Evolutionary conservation across 1,139 yeast genomes (phyloP), one percentile per base, ranked within the genome.

Genomic region (Lodderomyces oxycetoniae): DNA sequence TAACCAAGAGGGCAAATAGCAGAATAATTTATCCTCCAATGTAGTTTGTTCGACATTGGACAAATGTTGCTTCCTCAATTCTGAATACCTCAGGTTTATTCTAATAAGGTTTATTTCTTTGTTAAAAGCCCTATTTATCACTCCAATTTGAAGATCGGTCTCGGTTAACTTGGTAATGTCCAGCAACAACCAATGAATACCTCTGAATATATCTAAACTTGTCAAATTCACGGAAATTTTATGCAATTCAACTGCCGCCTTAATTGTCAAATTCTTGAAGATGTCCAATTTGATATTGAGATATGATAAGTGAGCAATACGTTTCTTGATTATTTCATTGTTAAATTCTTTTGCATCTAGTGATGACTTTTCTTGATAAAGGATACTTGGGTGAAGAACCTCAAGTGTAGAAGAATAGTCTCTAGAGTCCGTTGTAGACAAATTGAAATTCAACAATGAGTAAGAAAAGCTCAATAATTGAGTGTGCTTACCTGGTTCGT

Each of bases 1-100:
- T 15, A 78, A 50, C 74, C 79, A 74, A 1, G 45, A 37, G 1
- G 84, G 84, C 15, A 77, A 48, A 17, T 59, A 47, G 7, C 44
- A 45, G 44, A 73, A 74, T 2, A 71, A 13, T 14, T 47, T 43
- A 1, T 55, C 52, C 25, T 44, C 47, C 17, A 44, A 26, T 5
- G 36, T 25, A 10, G 4, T 20, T 10, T 25, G 20, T 5, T 17
- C n/a, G 2, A 11, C 12, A 19, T 28, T 11, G 10, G 28, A 31
- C 9, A 23, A 25, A 12, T 8, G 4, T 4, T 17, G 28, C 9
- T 16, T 16, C 7, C 29, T 17, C 11, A 16, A 12, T 5, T 28
- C 26, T 13, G 26, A 19, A n/a, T n/a, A n/a, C 7, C 7, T 5
- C 20, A 34, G 41, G 26, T 33, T 31, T 32, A 34, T 38, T 32